These are phyloP conservation scores for Lecanicillium sp. DNA, from an alignment of 2,329 filamentous ascomycete species.

Conservation along the genomic window DNA sequence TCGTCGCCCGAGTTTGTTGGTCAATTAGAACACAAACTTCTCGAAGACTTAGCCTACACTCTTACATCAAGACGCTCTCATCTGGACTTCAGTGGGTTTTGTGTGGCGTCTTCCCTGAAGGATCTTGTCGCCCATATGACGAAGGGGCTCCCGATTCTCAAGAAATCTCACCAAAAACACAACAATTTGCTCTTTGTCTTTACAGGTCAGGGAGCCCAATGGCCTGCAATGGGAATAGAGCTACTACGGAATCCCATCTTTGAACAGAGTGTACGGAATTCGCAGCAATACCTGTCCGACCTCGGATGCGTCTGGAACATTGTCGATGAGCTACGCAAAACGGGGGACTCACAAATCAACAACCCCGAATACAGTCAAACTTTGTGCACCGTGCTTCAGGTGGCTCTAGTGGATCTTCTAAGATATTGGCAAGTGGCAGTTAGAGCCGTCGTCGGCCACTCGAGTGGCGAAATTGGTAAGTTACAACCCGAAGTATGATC, in stretches of 20 bases:
- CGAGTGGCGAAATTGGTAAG: slow-evolving; percentile 26
- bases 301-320: slow-evolving; percentile 1
- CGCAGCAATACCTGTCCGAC: not conserved
- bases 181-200: no score
- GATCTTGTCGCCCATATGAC: not conserved
- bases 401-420: slow-evolving; percentile 27
- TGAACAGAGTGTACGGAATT: slow-evolving; percentile 3
- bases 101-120: not conserved
- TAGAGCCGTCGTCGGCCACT: slow-evolving; percentile 22
- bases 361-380: slow-evolving; percentile 21
- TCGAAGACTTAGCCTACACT: not conserved
- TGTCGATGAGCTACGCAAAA: slow-evolving; percentile 6
- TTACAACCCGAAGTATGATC: no score
- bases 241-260: slow-evolving; percentile 15
- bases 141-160: no score
- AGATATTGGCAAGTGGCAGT: slow-evolving; percentile 16
- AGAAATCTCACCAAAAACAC: no score
- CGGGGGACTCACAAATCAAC: slow-evolving; percentile 3
- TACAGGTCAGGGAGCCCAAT: slow-evolving; percentile 27
- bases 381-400: slow-evolving; percentile 29
- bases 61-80: not conserved
- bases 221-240: slow-evolving; percentile 21
- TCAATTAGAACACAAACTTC: no score
- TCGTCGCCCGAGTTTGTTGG: no score
- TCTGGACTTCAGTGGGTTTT: not conserved